Evolutionary conservation across 352 stramenopile species (phyloP).

Genomic region (Globisporangium iwayamae): DNA sequence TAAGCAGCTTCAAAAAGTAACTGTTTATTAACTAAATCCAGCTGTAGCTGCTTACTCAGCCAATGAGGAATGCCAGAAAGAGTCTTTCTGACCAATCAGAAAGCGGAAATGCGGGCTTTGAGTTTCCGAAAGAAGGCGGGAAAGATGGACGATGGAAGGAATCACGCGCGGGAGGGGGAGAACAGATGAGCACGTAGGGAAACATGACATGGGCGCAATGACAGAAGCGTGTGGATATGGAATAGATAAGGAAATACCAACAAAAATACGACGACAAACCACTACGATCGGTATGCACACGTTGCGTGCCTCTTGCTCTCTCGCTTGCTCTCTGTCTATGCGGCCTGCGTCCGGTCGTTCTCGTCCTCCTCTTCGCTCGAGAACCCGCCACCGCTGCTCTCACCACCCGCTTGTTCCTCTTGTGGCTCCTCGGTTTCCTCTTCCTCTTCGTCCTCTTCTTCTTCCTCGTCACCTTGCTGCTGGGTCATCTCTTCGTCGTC

Average conservation of each 20-base stretch:
- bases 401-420: not conserved
- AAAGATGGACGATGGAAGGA: slow-evolving; percentile 7
- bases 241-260: slow-evolving; percentile 10
- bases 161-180: not conserved
- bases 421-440: slow-evolving; percentile 8
- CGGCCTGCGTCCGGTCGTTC: not conserved
- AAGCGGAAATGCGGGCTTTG: not conserved
- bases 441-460: slow-evolving; percentile 32
- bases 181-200: not conserved
- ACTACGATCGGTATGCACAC: slow-evolving; percentile 8
- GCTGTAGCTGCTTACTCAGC: not conserved
- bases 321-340: slow-evolving; percentile 1
- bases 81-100: not conserved
- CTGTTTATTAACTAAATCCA: not conserved
- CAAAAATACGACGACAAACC: slow-evolving; percentile 8
- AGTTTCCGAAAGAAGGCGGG: not conserved
- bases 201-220: not conserved
- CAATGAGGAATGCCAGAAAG: not conserved
- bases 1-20: too few relatives aligned
- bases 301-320: not conserved
- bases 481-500: slow-evolving; percentile 31
- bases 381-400: slow-evolving; percentile 10
- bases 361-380: slow-evolving; percentile 16
- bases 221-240: not conserved
- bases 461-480: slow-evolving; percentile 29